These are phyloP conservation scores for Talaromyces liani DNA, from an alignment of 495 filamentous ascomycete genomes.

Conservation along the genomic window DNA sequence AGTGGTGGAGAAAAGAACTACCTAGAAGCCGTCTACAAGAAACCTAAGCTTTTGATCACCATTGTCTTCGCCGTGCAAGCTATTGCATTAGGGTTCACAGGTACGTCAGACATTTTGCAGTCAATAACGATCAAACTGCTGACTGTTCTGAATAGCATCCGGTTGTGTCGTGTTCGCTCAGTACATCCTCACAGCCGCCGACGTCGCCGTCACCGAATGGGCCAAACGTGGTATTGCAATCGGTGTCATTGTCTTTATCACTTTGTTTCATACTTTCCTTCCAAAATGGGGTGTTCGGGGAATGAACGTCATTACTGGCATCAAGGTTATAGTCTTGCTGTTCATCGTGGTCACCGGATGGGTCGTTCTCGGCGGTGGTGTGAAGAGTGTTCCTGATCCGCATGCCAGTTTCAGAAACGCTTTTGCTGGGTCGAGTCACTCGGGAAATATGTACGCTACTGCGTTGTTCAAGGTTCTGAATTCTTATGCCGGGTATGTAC, in stretches of 20 bases:
- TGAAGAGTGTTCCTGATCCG: conserved; percentile 24
- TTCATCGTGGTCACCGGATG: conserved; percentile 35
- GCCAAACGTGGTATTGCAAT: conserved; percentile 25
- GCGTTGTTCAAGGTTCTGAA: conserved; percentile 64
- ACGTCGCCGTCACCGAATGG: conserved; percentile 21
- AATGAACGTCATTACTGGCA: conserved; percentile 28
- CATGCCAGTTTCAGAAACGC: conserved; percentile 23
- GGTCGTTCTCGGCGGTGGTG: conserved; percentile 22
- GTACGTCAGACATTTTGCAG: conserved; percentile 10
- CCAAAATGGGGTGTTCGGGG: conserved; percentile 23
- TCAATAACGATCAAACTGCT: neutral
- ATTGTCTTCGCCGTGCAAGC: conserved; percentile 56
- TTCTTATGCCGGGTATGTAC: conserved; percentile 48
- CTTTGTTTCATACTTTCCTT: conserved; percentile 20
- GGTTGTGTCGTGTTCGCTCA: conserved; percentile 28
- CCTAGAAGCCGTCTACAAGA: conserved; percentile 61
- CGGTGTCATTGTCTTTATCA: conserved; percentile 21
- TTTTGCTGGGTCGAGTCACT: conserved; percentile 24
- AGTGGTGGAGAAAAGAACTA: conserved; percentile 66
- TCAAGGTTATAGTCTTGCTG: conserved; percentile 31
- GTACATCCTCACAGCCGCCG: conserved; percentile 31
- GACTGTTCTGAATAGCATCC: conserved; percentile 12
- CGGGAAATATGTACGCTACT: conserved; percentile 35
- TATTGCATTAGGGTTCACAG: conserved; percentile 58
- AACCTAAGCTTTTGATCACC: conserved; percentile 56